These are phyloP conservation scores for Amanita fuliginea DNA, from an alignment of 768 basidiomycete species.

Conservation along the genomic window DNA sequence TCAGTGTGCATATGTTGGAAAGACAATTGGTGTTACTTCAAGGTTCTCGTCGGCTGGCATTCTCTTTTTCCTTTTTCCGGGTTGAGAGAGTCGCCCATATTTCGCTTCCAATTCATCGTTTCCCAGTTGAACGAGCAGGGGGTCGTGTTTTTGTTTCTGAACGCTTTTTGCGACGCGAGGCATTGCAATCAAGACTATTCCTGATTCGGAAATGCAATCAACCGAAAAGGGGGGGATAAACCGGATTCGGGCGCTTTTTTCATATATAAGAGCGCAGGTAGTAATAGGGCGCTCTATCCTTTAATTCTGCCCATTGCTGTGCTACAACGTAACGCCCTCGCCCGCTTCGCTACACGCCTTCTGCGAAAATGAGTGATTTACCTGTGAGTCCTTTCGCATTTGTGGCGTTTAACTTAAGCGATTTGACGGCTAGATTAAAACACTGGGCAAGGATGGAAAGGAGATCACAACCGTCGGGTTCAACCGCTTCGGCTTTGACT, in stretches of 20 bases:
- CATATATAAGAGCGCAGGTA: background rate
- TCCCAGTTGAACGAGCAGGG: conserved; percentile 73
- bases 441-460: conserved; percentile 62
- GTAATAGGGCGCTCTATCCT: background rate
- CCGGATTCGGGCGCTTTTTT: too few relatives aligned
- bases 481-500: conserved; percentile 84
- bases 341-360: background rate
- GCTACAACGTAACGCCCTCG: background rate
- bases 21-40: conserved; percentile 31
- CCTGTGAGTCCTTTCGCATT: background rate
- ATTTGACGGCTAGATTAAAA: conserved; percentile 33
- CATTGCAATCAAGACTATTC: conserved; percentile 40
- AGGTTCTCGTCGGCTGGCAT: conserved; percentile 41
- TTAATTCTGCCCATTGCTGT: background rate
- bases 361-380: background rate
- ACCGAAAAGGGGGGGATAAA: background rate
- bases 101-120: conserved; percentile 69
- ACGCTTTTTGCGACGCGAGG: conserved; percentile 46
- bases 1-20: conserved; percentile 7
- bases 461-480: conserved; percentile 77
- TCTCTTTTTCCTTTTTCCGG: conserved; percentile 62
- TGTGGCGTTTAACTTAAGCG: background rate
- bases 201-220: background rate
- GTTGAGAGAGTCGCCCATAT: conserved; percentile 69
- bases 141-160: conserved; percentile 69